These are phyloP conservation scores for Nemania sp. DNA, from an alignment of 2,329 filamentous ascomycete species.

Conservation along the genomic window DNA sequence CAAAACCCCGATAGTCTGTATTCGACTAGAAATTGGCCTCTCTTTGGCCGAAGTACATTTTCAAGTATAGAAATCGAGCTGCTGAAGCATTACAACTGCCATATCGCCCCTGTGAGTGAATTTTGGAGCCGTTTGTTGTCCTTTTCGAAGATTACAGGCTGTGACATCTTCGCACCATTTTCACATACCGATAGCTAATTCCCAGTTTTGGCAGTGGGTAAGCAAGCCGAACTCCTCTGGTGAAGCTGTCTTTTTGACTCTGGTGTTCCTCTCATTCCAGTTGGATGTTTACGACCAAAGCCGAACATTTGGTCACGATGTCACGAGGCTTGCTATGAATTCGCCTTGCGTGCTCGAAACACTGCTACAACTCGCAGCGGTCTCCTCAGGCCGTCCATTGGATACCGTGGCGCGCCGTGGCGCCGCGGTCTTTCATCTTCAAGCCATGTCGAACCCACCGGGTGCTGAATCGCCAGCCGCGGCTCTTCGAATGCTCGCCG, in stretches of 20 bases:
- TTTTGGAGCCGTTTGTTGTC: too few relatives aligned
- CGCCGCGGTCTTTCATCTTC: conserved; percentile 21
- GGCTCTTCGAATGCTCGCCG: conserved; percentile 13
- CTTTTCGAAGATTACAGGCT: too few relatives aligned
- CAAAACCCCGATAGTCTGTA: neutral
- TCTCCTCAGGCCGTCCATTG: conserved; percentile 11
- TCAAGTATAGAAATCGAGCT: conserved; percentile 21
- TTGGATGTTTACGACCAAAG: conserved; percentile 21
- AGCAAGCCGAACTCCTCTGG: neutral
- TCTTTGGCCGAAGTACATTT: conserved; percentile 11
- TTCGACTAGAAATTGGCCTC: conserved; percentile 1
- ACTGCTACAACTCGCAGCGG: conserved; percentile 22
- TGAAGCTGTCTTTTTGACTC: neutral
- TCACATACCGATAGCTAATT: too few relatives aligned
- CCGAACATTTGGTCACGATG: conserved; percentile 9
- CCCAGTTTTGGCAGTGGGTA: too few relatives aligned
- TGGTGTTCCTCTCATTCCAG: neutral
- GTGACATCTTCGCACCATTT: too few relatives aligned
- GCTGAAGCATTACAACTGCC: conserved; percentile 24
- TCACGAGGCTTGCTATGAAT: conserved; percentile 16
- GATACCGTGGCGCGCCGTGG: conserved; percentile 16
- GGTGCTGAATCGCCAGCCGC: conserved; percentile 10
- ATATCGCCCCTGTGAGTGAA: conserved; percentile 9
- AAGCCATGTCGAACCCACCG: conserved; percentile 20
- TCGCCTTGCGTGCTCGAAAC: conserved; percentile 23